Evolutionary conservation across 306 rosid species (phyloP), one percentile per base, ranked within the genome.

Genomic region (Prosopis cineraria): DNA sequence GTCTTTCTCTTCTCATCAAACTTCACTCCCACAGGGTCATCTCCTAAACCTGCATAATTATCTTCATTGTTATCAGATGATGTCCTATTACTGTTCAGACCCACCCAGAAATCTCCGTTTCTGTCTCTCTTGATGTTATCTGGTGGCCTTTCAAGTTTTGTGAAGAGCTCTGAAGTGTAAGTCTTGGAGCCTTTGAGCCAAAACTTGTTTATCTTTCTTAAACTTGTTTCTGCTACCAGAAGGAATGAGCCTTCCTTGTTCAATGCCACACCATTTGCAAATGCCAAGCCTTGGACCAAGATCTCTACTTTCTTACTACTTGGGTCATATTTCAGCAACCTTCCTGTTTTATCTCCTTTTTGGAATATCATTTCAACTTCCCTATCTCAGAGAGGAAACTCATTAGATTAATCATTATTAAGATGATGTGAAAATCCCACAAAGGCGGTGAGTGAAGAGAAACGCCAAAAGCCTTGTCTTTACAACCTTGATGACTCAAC

Each of bases 71-170:
- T n/a, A n/a, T n/a, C n/a, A 2, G 59, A n/a, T 52, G 58, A 52
- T 52, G 62, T n/a, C n/a, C n/a, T n/a, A n/a, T n/a, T n/a, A n/a
- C n/a, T n/a, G n/a, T n/a, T n/a, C n/a, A n/a, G n/a, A n/a, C n/a
- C n/a, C n/a, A n/a, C n/a, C n/a, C n/a, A n/a, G n/a, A n/a, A n/a
- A n/a, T n/a, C n/a, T n/a, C n/a, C n/a, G n/a, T n/a, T n/a, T n/a
- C n/a, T n/a, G n/a, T n/a, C n/a, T n/a, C n/a, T n/a, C 62, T 55
- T 55, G 31, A 55, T 55, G 31, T 55, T 55, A 55, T 55, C 62
- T 11, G 31, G 62, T 22, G 16, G 14, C 30, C 31, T 24, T 24
- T 55, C 16, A 24, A 24, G 30, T 55, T 3, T 5, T 55, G 31
- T 1, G 24, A 22, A 24, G 6, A 10, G 31, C 24, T 22, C 62